Evolutionary conservation across 345 rosid genomes (phyloP), one percentile per base, ranked within the genome.

Genomic region (Acer yangbiense): DNA sequence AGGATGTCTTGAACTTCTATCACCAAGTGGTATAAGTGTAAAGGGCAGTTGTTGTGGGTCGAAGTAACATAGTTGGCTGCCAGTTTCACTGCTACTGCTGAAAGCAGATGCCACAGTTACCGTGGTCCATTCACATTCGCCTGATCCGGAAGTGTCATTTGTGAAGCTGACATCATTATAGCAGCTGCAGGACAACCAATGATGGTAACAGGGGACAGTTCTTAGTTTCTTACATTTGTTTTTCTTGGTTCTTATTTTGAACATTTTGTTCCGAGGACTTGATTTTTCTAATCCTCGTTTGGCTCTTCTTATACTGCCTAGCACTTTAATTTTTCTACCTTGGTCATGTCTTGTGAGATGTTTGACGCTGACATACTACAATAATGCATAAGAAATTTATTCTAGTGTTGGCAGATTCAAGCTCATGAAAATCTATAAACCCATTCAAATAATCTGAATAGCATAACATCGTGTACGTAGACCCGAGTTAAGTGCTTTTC

Each of bases 91-190:
- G 77, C 82, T 93, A 68, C 87, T 95, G 82, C 91, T 93, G 65
- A 95, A 93, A 83, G 98, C 96, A 9, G 99, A 93, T 91, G 98
- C 99, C 68, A 93, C 98, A 8, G 94, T 95, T 43, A 85, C 90
- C 13, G 73, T 79, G 12, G 99, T 92, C 72, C 99, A 93, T 84
- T 95, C 98, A 11, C 87, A 74, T 76, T 76, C 99, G 16, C 84
- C 68, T n/a, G 84, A 92, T 77, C 95, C 91, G 16, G 98, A 89
- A 77, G 69, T 20, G 78, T 92, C 80, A 79, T 93, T 68, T 86
- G 87, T 21, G 96, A 90, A 86, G 99, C 99, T 76, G 99, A 95
- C 84, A 93, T 95, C 11, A 66, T 95, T 75, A 90, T 93, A 68
- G 97, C 97, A 61, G 99, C 98, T 60, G 98, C 94, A 39, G 98